Percentiles rank a stretch among this genome's conserved stretches.
Conservation (phyloP, 1,139 yeast species). For the Meyerozyma guilliermondii region DNA sequence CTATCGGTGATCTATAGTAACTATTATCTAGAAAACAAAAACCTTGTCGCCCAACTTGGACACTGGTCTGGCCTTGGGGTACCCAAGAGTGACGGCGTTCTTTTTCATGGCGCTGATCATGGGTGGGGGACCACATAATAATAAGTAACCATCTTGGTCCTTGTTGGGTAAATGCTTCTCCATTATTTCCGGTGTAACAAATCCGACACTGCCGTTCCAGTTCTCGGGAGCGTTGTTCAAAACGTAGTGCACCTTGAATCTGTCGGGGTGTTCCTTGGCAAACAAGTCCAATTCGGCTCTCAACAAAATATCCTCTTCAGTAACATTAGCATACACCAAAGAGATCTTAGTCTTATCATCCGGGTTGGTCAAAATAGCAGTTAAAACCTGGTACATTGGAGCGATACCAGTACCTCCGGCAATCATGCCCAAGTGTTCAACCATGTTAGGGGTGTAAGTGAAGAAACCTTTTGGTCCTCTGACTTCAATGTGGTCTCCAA, state of each 20-base stretch:
- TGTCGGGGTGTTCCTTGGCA: constrained; percentile 54
- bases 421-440: constrained; percentile 72
- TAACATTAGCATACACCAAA: constrained; percentile 73
- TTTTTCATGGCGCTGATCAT: constrained; percentile 78
- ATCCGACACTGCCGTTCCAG: constrained; percentile 85
- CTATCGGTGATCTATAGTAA: too few species aligned
- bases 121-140: constrained; percentile 94
- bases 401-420: constrained; percentile 93
- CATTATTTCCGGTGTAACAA: constrained; percentile 73
- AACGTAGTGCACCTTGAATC: constrained; percentile 64
- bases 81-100: constrained; percentile 76
- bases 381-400: constrained; percentile 71
- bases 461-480: constrained; percentile 95
- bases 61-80: constrained; percentile 81
- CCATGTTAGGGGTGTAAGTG: constrained; percentile 79
- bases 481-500: constrained; percentile 68
- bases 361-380: constrained; percentile 67
- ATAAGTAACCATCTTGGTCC: constrained; percentile 59
- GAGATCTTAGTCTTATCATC: constrained; percentile 66
- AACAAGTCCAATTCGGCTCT: constrained; percentile 74
- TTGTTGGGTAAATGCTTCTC: constrained; percentile 63
- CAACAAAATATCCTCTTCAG: constrained; percentile 74
- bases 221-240: constrained; percentile 67
- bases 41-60: constrained; percentile 92
- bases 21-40: constrained; percentile 58